A percentile compares a stretch with the other conserved stretches of the same genome.
Conservation (phyloP, 768 basidiomycete species). For the Serendipita indica region DNA sequence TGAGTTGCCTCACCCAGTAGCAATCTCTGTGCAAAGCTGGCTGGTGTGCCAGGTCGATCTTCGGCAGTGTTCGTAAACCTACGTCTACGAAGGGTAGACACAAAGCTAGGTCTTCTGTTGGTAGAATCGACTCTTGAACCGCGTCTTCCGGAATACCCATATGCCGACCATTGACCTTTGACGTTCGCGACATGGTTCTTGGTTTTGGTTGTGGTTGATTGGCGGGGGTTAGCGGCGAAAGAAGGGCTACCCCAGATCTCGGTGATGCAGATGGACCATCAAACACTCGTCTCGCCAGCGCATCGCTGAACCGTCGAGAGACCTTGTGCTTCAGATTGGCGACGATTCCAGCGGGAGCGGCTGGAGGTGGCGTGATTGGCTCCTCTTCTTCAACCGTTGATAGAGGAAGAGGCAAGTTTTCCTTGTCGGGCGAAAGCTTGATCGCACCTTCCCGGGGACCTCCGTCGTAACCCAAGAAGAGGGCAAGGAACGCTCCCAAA, state of each 20-base stretch:
- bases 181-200: constrained; percentile 36
- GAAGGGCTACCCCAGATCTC: constrained; percentile 21
- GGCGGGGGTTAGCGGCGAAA: constrained; percentile 27
- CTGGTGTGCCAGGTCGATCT: constrained; percentile 22
- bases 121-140: constrained; percentile 32
- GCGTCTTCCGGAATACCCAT: constrained; percentile 52
- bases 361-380: constrained; percentile 30
- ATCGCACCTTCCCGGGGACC: constrained; percentile 81
- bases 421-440: constrained; percentile 67
- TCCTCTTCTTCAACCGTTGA: constrained; percentile 45
- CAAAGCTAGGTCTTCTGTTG: constrained; percentile 19
- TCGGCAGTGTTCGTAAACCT: constrained; percentile 28
- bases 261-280: constrained; percentile 26
- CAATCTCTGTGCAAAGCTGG: constrained; percentile 78
- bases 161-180: constrained; percentile 57
- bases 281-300: constrained; percentile 39
- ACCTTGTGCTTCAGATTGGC: constrained; percentile 33
- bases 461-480: constrained; percentile 84
- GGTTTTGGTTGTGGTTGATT: constrained; percentile 22
- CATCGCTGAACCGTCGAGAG: constrained; percentile 41
- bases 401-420: constrained; percentile 17
- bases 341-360: constrained; percentile 30
- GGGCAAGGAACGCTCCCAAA: constrained; percentile 56
- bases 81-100: constrained; percentile 34
- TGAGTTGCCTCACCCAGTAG: constrained; percentile 35